Evolutionary conservation across 768 basidiomycete species (phyloP).

Genomic region (Auricularia sp.): DNA sequence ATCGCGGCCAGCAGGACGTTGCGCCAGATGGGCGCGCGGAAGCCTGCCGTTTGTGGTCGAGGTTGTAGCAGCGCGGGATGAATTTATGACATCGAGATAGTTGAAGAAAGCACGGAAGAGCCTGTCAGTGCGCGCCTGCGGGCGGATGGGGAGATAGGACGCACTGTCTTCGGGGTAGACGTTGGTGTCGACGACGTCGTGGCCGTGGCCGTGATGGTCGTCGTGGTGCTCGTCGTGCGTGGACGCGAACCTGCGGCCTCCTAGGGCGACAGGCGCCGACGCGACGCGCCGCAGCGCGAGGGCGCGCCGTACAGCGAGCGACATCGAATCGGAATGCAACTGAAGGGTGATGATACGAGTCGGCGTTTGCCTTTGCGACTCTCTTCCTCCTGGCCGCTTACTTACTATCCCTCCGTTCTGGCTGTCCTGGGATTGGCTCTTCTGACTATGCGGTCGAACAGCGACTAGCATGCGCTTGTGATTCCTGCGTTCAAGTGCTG

Average conservation of each 20-base stretch:
- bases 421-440: fast-evolving
- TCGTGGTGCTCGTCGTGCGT: neutral
- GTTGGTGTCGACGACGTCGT: neutral
- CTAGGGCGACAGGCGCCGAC: neutral
- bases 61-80: too few species aligned
- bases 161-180: neutral
- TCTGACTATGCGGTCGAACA: fast-evolving
- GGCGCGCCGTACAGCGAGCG: neutral
- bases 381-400: too few species aligned
- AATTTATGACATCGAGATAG: too few species aligned
- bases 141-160: neutral
- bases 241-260: neutral
- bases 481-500: too few species aligned
- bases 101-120: too few species aligned
- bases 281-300: neutral
- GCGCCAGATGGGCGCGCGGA: slow-evolving; percentile 1
- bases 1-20: neutral
- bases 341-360: neutral
- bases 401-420: too few species aligned
- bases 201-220: neutral
- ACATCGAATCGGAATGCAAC: neutral
- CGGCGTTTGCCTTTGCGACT: too few species aligned
- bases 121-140: too few species aligned
- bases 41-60: neutral
- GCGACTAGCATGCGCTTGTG: too few species aligned